Evolutionary conservation across 441 rosid species (phyloP), one percentile per base, ranked within the genome.

Genomic region (Gossypium armourianum): DNA sequence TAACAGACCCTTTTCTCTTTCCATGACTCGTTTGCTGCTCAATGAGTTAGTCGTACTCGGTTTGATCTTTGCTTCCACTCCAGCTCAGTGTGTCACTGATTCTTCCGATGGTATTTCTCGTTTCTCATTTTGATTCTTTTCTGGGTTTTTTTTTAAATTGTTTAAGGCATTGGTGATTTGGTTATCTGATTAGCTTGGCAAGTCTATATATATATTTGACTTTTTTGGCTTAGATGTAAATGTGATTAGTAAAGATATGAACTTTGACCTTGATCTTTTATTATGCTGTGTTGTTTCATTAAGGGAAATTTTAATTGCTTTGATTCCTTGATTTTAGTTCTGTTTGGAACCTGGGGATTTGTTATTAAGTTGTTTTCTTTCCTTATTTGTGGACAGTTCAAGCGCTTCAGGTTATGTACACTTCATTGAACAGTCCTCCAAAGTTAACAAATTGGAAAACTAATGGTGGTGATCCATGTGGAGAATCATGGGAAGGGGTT

Each of bases 401-500:
- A 86, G 97, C 88, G 19, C 86, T 94, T 74, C 99, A 89, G 79
- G 86, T 85, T 40, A n/a, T 92, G 73, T 94, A 85, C 80, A 83
- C 89, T 78, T 83, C 99, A 71, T 72, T 94, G 56, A 88, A 88
- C 77, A 86, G 86, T 73, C 86, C 99, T 75, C 76, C 87, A 16
- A 87, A 87, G 86, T 83, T 94, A 24, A 92, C 92, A 64, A 89
- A 83, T 79, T 94, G 99, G 99, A 89, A 87, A 70, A 83, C 72
- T 70, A 75, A 62, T 17, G 92, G 90, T 16, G 93, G 91, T 9
- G 98, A 94, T 87, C 99, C 97, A 8, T 94, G 99, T 78, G 82
- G 80, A 69, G 97, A 92, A 80, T 83, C 97, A 67, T 94, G 99
- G 99, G 85, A 82, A 85, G 99, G 99, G 74, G 77, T 94, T 62